Base-by-base conservation (phyloP, 1,284 basidiomycete genomes). In the Coniferiporia weirii region DNA sequence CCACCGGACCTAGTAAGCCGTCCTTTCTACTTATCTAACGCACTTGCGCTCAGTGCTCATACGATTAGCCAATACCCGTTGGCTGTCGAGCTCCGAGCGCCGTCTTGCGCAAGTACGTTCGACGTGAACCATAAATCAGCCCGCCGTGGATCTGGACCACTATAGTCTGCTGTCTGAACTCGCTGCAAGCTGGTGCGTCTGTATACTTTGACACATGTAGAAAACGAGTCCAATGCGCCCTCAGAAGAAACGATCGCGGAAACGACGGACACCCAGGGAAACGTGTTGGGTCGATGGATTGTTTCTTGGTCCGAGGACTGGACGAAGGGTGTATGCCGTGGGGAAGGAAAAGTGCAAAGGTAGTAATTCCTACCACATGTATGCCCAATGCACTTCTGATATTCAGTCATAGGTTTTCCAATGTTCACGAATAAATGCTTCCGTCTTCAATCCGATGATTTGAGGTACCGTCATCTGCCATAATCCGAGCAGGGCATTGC, bases 191-290 rank as follows among this genome's bases (percentile, higher is more conserved):
- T 5, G 73, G 74, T 51, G 38, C 27, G 48, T 12, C 32, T 36
- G 10, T 5, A 15, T 56, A 36, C 36, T 38, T 12, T 6, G 4
- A 44, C 53, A 20, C 40, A 35, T n/a, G 17, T 13, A 10, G 65
- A 69, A 61, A 72, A 68, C 7, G 76, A 75, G 43, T 66, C 67
- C 4, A 72, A 79, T 0, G 84, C 83, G 5, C 61, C 62, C 12
- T 67, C 73, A 56, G 83, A 89, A 66, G 89, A 92, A 71, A 89
- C 88, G 0, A 77, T 91, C 2, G 89, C 91, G 13, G 88, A 91
- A 71, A 91, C 87, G 1, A 67, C 76, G 52, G 81, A 89, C 66
- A 72, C 76, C 53, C 73, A 79, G 17, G 89, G 87, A 0, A 76
- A 78, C 10, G 73, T 89, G 13, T 48, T 91, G 12, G 93, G 92